Evolutionary conservation across 2,329 filamentous ascomycete genomes (phyloP).

Genomic region (Coniella lustricola): DNA sequence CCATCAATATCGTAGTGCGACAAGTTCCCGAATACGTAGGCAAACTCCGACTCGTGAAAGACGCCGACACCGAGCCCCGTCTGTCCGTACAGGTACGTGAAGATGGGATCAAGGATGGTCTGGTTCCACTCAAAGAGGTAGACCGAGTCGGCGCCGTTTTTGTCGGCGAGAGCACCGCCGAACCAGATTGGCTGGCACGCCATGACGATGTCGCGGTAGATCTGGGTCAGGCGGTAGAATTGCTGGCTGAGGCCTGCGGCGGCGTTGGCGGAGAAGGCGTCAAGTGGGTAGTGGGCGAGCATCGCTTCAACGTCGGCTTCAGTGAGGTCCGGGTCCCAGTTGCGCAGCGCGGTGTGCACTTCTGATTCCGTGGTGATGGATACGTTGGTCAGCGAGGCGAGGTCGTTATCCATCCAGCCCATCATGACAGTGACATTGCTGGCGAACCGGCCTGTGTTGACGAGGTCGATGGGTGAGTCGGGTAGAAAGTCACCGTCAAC

Average conservation of each 20-base stretch:
- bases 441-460: constrained; percentile 33
- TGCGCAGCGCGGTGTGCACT: constrained; percentile 31
- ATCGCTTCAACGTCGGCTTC: constrained; percentile 30
- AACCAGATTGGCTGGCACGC: constrained; percentile 39
- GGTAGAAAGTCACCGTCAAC: constrained; percentile 45
- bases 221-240: constrained; percentile 41
- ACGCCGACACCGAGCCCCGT: constrained; percentile 32
- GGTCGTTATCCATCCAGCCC: constrained; percentile 39
- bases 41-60: constrained; percentile 46
- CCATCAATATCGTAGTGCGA: constrained; percentile 34
- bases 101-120: constrained; percentile 40
- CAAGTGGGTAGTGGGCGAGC: constrained; percentile 41
- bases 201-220: constrained; percentile 46
- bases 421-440: constrained; percentile 32
- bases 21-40: constrained; percentile 43
- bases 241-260: constrained; percentile 35
- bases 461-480: constrained; percentile 33
- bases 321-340: constrained; percentile 32
- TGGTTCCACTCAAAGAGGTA: constrained; percentile 49
- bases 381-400: constrained; percentile 34
- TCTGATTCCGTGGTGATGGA: constrained; percentile 32
- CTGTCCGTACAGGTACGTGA: constrained; percentile 26
- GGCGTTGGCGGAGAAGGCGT: constrained; percentile 35
- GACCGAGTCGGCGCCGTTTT: constrained; percentile 29
- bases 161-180: constrained; percentile 29